These are phyloP conservation scores for Botryosphaeria dothidea DNA, from an alignment of 2,329 filamentous ascomycete genomes.

Conservation along the genomic window DNA sequence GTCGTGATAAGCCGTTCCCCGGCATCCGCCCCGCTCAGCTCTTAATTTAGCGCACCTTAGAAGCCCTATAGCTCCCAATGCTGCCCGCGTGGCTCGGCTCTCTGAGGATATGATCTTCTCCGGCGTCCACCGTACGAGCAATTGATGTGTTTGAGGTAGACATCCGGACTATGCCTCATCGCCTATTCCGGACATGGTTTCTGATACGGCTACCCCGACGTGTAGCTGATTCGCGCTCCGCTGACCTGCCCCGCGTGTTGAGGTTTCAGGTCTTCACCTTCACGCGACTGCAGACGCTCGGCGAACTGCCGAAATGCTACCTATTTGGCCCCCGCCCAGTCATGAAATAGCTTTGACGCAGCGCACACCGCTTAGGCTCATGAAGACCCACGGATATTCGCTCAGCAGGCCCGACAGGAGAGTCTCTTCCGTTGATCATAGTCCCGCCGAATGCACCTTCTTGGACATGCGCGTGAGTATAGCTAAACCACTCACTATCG, in stretches of 20 bases:
- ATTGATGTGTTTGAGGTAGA: constrained; percentile 3
- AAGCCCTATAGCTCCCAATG: not conserved
- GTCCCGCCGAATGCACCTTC: not conserved
- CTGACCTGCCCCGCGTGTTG: not conserved
- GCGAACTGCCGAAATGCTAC: not conserved
- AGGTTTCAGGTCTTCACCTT: not conserved
- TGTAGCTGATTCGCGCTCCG: not conserved
- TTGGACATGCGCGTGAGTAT: not conserved
- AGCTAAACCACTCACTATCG: not conserved
- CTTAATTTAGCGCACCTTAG: not conserved
- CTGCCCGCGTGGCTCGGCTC: not conserved
- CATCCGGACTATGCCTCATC: not conserved
- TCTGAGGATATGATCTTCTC: not conserved
- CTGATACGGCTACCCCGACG: not conserved
- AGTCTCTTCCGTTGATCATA: not conserved
- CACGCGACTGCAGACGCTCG: not conserved
- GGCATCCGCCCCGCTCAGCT: constrained; percentile 11
- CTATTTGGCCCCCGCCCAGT: not conserved
- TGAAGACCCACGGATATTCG: not conserved
- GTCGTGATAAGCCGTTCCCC: not conserved
- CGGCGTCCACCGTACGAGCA: not conserved
- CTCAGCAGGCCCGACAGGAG: not conserved
- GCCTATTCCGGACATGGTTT: not conserved
- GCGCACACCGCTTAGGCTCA: not conserved
- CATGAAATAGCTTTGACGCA: constrained; percentile 4